These are phyloP conservation scores for Trichoderma semiorbis DNA, from an alignment of 2,329 filamentous ascomycete species.

Conservation along the genomic window DNA sequence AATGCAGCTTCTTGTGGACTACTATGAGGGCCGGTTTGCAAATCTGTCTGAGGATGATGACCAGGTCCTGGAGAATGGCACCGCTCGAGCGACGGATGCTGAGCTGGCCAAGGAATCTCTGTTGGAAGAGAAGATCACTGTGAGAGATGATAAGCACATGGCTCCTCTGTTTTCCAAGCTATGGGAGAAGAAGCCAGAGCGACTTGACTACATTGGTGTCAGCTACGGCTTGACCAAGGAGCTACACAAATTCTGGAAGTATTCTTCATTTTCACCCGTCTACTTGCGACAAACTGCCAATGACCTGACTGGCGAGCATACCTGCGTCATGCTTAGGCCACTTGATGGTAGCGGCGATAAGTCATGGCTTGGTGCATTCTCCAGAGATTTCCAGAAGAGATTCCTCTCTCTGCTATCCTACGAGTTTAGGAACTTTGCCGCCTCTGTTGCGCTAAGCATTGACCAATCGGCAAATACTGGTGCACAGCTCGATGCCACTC, in stretches of 20 bases:
- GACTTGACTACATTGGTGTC: conserved; percentile 89
- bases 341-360: conserved; percentile 65
- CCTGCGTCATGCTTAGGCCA: conserved; percentile 92
- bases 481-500: conserved; percentile 57
- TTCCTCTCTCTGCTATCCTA: conserved; percentile 88
- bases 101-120: conserved; percentile 75
- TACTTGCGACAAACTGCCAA: conserved; percentile 95
- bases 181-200: conserved; percentile 73
- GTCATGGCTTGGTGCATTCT: conserved; percentile 86
- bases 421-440: conserved; percentile 80
- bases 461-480: conserved; percentile 79
- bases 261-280: conserved; percentile 77
- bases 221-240: conserved; percentile 86
- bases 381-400: conserved; percentile 90
- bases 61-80: conserved; percentile 53
- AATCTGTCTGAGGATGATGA: conserved; percentile 71
- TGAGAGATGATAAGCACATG: conserved; percentile 87
- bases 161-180: conserved; percentile 89
- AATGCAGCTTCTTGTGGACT: conserved; percentile 81
- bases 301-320: conserved; percentile 94
- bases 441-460: conserved; percentile 76
- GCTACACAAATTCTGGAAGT: conserved; percentile 97
- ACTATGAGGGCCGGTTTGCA: conserved; percentile 91
- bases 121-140: conserved; percentile 81
- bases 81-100: conserved; percentile 75